phyloP scores from a whole-genome alignment of 306 rosid species.

The Cicer arietinum region DNA sequence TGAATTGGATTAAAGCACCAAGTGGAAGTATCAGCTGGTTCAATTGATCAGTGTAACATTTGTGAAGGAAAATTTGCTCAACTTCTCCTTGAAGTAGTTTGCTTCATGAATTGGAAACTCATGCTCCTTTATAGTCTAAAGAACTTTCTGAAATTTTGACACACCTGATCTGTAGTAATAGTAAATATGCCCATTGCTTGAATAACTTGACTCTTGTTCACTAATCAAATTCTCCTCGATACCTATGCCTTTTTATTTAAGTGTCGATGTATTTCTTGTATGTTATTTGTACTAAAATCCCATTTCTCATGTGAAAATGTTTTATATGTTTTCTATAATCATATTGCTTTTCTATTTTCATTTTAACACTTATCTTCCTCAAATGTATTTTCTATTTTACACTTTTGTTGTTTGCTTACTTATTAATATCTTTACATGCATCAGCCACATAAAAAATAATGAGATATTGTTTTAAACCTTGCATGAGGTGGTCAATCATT shows the following conservation, averaged over 20 bases:
- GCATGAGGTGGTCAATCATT: conserved; percentile 35
- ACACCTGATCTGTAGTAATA: conserved; percentile 1
- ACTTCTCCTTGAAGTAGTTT: conserved; percentile 10
- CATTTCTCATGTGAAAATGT: conserved; percentile 28
- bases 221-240: background rate
- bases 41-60: background rate
- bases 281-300: background rate
- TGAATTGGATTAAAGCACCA: conserved; percentile 19
- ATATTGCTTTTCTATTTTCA: conserved; percentile 37
- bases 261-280: conserved; percentile 1
- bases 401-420: conserved; percentile 28
- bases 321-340: conserved; percentile 15
- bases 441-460: conserved; percentile 26
- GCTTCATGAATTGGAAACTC: conserved; percentile 13
- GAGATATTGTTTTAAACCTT: conserved; percentile 30
- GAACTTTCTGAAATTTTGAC: conserved; percentile 32
- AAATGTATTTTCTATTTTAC: conserved; percentile 26
- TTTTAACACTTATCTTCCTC: conserved; percentile 30
- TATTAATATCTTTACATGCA: conserved; percentile 23
- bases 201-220: conserved; percentile 25
- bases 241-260: conserved; percentile 4
- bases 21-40: conserved; percentile 4
- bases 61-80: conserved; percentile 22
- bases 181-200: conserved; percentile 34
- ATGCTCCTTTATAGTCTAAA: conserved; percentile 20